Evolutionary conservation across 305 asterid genomes (phyloP), one percentile per base, ranked within the genome.

Genomic region (Solanum chacoense): DNA sequence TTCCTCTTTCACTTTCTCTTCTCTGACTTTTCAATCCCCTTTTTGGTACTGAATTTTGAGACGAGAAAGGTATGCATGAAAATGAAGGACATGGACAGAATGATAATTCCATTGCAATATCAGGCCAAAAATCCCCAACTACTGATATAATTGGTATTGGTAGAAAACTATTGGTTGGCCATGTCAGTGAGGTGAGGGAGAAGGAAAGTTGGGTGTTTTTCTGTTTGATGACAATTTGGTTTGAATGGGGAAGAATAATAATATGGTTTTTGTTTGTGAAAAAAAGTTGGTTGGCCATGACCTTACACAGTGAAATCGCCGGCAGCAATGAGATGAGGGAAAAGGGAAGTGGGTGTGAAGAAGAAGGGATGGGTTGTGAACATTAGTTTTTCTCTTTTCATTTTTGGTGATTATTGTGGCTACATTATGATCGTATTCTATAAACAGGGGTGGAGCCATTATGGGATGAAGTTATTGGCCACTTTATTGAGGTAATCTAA

Each of bases 401-500:
- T 73, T 73, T 29, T 73, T 73, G 78, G 24, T 73, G 7, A 31
- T 73, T 73, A 10, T 7, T 31, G 28, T 26, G 35, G 67, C 63
- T 79, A 45, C 63, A 81, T 45, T 45, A 81, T 81, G 42, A 55
- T 50, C 38, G 20, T 83, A 22, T 89, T 90, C 81, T 86, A 87
- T 88, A 88, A 59, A 90, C 96, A 97, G 99, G 99, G 92, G 97
- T 96, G 90, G 98, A 94, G 90, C 97, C 98, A 89, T 90, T 96
- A 89, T 97, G 99, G 99, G 95, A 94, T 90, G 99, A 96, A 75
- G 94, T 95, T 40, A 94, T 94, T 87, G 93, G 95, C 88, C 98
- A 97, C 93, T 97, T 97, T 89, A 93, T 94, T 87, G 99, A 94
- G 99, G 99, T 96, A 93, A 90, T 85, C 69, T 79, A 37, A 10